Evolutionary conservation across 1,284 basidiomycete species (phyloP), one percentile per base, ranked within the genome.

Genomic region (Phellopilus nigrolimitatus): DNA sequence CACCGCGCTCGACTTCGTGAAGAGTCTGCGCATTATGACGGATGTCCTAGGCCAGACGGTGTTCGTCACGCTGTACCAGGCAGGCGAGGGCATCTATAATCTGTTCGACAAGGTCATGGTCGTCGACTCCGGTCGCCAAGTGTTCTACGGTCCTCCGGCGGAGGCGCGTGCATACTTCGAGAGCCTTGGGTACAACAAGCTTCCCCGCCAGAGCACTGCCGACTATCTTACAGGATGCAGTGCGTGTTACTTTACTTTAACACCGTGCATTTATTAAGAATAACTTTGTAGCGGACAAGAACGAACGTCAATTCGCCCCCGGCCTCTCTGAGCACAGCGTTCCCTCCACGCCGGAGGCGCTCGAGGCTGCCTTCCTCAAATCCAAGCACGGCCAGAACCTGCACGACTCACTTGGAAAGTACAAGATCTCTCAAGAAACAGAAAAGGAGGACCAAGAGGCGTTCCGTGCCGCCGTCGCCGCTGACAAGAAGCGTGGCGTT

Each of bases 11-110:
- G 86, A 90, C 63, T 92, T 85, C 57, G 79, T 74, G 56, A 84
- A 82, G 65, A 76, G 79, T 53, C 68, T 95, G 57, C 77, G 91
- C 17, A 71, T 86, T 12, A 80, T 88, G 74, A 88, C 89, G 4
- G 88, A 94, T 62, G 68, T 92, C 15, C 71, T 85, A 7, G 79
- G 80, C 4, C 81, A 84, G 62, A 85, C 89, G 12, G 88, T 84
- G 15, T 84, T 94, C 61, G 84, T 91, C 22, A 80, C 84, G 8
- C 67, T 93, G 72, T 92, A 94, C 64, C 91, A 95, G 68, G 88
- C 88, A 17, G 84, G 81, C 60, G 90, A 88, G 62, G 79, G 80
- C 51, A 76, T 88, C 55, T 88, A 86, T 58, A 71, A 92, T 61
- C 66, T 90, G 58, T 91, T 91, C 59, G 86, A 89, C 69, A 89